Percentiles rank a stretch among this genome's conserved stretches.
Evolutionary conservation across 2,329 filamentous ascomycete genomes (phyloP).

Genomic region (Aurifilum marmelostoma): DNA sequence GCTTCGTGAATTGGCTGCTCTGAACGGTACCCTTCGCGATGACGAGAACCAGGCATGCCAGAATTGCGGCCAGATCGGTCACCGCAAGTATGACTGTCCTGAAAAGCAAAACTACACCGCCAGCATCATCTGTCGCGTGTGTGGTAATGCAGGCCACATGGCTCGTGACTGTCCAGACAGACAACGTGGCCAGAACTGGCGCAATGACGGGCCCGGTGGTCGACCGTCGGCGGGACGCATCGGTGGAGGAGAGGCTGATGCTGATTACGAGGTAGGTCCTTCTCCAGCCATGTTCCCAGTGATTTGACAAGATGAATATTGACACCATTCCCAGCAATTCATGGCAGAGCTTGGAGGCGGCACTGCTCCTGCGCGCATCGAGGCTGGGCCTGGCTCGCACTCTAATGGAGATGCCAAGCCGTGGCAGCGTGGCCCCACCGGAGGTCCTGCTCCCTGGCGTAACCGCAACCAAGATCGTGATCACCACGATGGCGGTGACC

Average conservation of each 20-base stretch:
- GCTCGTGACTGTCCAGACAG: constrained; percentile 96
- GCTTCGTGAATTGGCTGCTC: constrained; percentile 92
- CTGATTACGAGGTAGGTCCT: constrained; percentile 86
- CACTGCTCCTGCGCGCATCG: constrained; percentile 77
- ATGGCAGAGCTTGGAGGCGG: constrained; percentile 91
- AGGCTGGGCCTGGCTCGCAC: constrained; percentile 73
- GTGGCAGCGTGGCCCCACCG: constrained; percentile 86
- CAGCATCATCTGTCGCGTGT: constrained; percentile 98
- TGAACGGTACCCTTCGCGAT: constrained; percentile 98
- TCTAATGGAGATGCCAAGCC: constrained; percentile 68
- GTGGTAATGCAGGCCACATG: constrained; percentile 98
- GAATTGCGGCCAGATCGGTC: constrained; percentile 98
- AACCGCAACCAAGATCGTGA: constrained; percentile 57
- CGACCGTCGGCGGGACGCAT: constrained; percentile 64
- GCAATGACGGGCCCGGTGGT: constrained; percentile 68
- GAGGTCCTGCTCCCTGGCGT: constrained; percentile 82
- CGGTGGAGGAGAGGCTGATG: constrained; percentile 78
- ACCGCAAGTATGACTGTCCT: constrained; percentile 98
- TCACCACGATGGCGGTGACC: constrained; percentile 42
- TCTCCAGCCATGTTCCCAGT: not conserved
- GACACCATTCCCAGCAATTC: constrained; percentile 69
- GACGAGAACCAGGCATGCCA: constrained; percentile 99
- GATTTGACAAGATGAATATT: constrained; percentile 39
- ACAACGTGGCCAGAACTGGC: constrained; percentile 88
- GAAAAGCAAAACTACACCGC: constrained; percentile 98